Percentiles rank a stretch among this genome's conserved stretches.
Evolutionary conservation across 805 yeast genomes (phyloP).

Genomic region (Spathaspora sp.): DNA sequence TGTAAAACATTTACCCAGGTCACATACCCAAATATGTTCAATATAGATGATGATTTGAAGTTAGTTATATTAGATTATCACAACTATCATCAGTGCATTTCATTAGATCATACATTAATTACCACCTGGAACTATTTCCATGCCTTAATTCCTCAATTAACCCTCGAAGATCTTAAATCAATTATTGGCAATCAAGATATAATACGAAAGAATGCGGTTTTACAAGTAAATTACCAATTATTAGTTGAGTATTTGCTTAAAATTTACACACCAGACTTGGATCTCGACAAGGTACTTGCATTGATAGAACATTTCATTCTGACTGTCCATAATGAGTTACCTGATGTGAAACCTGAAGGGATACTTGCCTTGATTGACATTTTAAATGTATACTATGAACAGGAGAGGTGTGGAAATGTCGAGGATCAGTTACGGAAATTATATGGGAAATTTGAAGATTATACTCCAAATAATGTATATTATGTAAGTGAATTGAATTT

Average conservation of each 20-base stretch:
- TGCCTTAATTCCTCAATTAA: conserved; percentile 3
- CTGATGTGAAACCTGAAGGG: background rate
- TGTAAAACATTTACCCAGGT: background rate
- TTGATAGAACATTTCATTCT: background rate
- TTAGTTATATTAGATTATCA: conserved; percentile 8
- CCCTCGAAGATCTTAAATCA: background rate
- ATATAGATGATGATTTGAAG: conserved; percentile 7
- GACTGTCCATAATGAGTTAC: background rate
- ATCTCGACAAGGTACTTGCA: conserved; percentile 2
- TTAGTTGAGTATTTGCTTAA: conserved; percentile 2
- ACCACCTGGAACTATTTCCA: conserved; percentile 4
- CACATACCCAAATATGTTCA: background rate
- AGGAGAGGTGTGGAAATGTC: background rate
- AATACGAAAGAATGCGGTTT: background rate
- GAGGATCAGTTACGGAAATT: background rate
- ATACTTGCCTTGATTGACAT: background rate
- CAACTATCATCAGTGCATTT: conserved; percentile 4
- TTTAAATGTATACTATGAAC: background rate
- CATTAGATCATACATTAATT: conserved; percentile 1
- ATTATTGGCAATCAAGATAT: background rate
- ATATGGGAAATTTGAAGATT: background rate
- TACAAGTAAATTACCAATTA: background rate
- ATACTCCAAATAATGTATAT: conserved; percentile 5
- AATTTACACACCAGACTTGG: background rate
- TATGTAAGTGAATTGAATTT: conserved; percentile 9